Conservation (phyloP, 139 green algal species). For the Chlamydomonas asymmetrica region DNA sequence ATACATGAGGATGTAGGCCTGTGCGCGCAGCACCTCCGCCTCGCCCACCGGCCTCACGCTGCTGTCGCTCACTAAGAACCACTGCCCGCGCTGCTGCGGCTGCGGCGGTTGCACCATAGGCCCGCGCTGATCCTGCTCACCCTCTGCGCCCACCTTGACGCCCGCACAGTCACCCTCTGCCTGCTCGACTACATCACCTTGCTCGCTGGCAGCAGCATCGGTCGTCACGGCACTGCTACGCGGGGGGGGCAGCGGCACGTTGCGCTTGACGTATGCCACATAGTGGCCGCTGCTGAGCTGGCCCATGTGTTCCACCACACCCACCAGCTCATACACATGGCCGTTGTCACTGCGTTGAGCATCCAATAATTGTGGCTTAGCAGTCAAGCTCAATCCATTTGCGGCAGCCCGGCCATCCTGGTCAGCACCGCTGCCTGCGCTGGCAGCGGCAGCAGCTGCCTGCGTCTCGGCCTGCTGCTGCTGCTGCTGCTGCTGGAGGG, state of each 20-base stretch:
- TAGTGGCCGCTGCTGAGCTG: constrained; percentile 67
- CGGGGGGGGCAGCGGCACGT: not conserved
- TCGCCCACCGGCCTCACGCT: constrained; percentile 26
- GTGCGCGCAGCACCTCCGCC: constrained; percentile 36
- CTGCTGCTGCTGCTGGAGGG: too few species aligned
- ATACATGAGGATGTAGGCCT: constrained; percentile 59
- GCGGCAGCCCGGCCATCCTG: too few species aligned
- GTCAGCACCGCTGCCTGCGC: too few species aligned
- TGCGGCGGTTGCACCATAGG: constrained; percentile 9
- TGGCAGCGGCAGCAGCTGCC: too few species aligned
- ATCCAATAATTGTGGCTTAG: too few species aligned
- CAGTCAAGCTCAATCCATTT: too few species aligned
- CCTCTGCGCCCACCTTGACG: not conserved
- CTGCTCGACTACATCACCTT: not conserved
- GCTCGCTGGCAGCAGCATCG: too few species aligned
- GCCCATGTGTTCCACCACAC: constrained; percentile 73
- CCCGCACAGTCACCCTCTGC: not conserved
- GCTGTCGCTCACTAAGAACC: constrained; percentile 37
- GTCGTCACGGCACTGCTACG: not conserved
- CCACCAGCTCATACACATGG: constrained; percentile 64
- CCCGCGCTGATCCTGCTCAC: not conserved
- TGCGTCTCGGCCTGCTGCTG: too few species aligned
- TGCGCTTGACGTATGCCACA: constrained; percentile 61
- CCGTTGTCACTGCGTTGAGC: too few species aligned
- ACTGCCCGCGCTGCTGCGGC: not conserved